Evolutionary conservation across 805 yeast species (phyloP).

Genomic region (Jamesozyma gamospora): DNA sequence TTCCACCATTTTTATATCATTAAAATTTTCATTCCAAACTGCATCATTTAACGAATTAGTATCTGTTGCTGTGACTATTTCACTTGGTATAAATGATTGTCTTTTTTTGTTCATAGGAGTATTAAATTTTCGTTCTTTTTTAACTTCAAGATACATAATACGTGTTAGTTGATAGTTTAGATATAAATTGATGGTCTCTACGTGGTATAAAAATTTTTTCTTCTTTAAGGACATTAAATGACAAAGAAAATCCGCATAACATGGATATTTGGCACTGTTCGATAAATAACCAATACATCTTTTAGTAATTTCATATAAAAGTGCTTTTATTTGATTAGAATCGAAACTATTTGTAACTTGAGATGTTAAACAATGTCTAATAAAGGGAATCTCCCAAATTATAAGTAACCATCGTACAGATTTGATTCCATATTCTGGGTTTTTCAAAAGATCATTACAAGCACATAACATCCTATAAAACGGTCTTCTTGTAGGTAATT

Average conservation of each 20-base stretch:
- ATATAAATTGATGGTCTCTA: constrained; percentile 65
- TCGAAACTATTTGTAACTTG: constrained; percentile 23
- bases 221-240: constrained; percentile 22
- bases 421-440: constrained; percentile 27
- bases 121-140: background rate
- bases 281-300: constrained; percentile 61
- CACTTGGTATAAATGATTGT: background rate
- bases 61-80: background rate
- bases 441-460: constrained; percentile 41
- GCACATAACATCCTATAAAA: constrained; percentile 45
- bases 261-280: constrained; percentile 17
- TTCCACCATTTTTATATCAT: constrained; percentile 1
- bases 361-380: constrained; percentile 37
- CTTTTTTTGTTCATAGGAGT: background rate
- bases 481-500: constrained; percentile 54
- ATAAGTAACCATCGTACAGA: constrained; percentile 53
- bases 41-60: background rate
- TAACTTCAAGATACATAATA: constrained; percentile 25
- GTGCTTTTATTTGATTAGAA: constrained; percentile 41
- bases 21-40: constrained; percentile 1
- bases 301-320: constrained; percentile 62
- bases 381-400: constrained; percentile 57
- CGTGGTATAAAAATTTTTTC: constrained; percentile 38
- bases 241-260: constrained; percentile 4
- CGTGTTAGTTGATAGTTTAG: constrained; percentile 65